phyloP scores from a whole-genome alignment of 2,329 filamentous ascomycete genomes.

The Botrytis tulipae region DNA sequence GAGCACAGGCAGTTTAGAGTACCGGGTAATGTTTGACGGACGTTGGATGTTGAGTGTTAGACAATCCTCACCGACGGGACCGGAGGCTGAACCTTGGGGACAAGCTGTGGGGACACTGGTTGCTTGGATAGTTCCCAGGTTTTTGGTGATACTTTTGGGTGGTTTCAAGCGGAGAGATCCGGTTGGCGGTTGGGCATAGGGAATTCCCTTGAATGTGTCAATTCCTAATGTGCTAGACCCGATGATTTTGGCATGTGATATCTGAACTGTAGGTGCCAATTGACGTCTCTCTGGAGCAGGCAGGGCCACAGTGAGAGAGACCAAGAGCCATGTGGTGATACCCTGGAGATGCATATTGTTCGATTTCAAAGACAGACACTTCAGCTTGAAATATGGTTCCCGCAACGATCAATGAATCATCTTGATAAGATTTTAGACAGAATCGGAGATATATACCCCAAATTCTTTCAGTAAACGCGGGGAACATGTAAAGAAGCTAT shows the following conservation, averaged over 20 bases:
- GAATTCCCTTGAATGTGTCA: slow-evolving; percentile 33
- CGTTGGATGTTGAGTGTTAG: slow-evolving; percentile 41
- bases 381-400: not conserved
- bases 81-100: slow-evolving; percentile 36
- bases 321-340: not conserved
- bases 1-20: slow-evolving; percentile 49
- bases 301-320: not conserved
- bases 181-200: slow-evolving; percentile 44
- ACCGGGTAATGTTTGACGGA: slow-evolving; percentile 45
- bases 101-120: slow-evolving; percentile 36
- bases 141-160: slow-evolving; percentile 31
- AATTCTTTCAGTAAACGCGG: not conserved
- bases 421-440: no score
- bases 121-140: slow-evolving; percentile 31
- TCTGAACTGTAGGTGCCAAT: not conserved
- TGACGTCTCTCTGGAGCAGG: not conserved
- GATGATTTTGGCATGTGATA: slow-evolving; percentile 5
- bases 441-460: not conserved
- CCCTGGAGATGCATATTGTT: not conserved
- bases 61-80: slow-evolving; percentile 38
- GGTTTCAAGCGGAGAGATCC: slow-evolving; percentile 46
- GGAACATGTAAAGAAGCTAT: not conserved
- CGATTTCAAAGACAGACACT: not conserved
- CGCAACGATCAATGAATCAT: not conserved
- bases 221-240: not conserved